phyloP scores from a whole-genome alignment of 352 stramenopile species.

The Pythium sp. region DNA sequence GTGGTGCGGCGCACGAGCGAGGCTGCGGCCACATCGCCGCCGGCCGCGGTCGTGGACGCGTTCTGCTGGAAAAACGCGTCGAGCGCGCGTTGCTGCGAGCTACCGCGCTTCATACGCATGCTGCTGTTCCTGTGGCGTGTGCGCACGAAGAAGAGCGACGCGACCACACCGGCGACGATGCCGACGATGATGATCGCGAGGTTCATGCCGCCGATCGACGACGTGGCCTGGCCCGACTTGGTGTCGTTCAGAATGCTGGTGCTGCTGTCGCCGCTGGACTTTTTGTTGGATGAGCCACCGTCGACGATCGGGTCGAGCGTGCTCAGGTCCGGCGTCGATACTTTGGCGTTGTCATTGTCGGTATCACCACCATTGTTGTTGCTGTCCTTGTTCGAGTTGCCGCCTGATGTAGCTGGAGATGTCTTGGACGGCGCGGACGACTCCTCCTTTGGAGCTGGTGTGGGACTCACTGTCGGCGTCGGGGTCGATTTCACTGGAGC shows the following conservation, averaged over 20 bases:
- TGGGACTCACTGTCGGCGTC: slow-evolving; percentile 10
- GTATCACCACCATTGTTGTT: not conserved
- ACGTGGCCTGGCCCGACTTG: slow-evolving; percentile 21
- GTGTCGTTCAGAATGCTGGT: slow-evolving; percentile 18
- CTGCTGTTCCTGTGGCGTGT: slow-evolving; percentile 24
- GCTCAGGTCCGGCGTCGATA: slow-evolving; percentile 18
- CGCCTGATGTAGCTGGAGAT: not conserved
- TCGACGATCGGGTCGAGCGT: slow-evolving; percentile 39
- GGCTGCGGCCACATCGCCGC: not conserved
- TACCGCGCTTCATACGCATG: slow-evolving; percentile 23
- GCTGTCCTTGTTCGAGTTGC: not conserved
- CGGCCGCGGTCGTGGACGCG: slow-evolving; percentile 27
- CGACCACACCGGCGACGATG: slow-evolving; percentile 40
- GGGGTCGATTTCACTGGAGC: slow-evolving; percentile 8
- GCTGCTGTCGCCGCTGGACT: slow-evolving; percentile 14
- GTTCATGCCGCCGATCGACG: slow-evolving; percentile 32
- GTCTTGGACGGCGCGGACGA: slow-evolving; percentile 18
- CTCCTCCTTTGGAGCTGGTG: slow-evolving; percentile 14
- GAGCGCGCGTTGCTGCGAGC: slow-evolving; percentile 40
- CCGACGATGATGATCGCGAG: slow-evolving; percentile 45
- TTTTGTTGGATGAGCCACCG: slow-evolving; percentile 2
- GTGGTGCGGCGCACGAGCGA: slow-evolving; percentile 1
- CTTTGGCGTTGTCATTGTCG: slow-evolving; percentile 15
- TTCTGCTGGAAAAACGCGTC: slow-evolving; percentile 57
- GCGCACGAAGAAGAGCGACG: slow-evolving; percentile 61